Conservation (phyloP, 23 red algal species). For the Pyropia yezoensis region DNA sequence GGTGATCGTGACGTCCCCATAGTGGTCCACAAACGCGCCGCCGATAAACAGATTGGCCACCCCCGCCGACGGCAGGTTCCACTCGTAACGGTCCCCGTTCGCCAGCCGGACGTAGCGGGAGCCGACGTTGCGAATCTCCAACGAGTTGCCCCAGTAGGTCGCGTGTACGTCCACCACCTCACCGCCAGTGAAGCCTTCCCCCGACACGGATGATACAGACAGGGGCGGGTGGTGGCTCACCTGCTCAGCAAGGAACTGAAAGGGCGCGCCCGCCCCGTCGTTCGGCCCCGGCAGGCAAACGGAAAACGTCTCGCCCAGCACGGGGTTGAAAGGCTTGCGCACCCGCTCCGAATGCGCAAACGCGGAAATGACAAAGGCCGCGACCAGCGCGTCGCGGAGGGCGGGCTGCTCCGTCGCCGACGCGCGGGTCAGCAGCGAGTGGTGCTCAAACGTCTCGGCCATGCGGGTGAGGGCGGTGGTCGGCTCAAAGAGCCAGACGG, state of each 20-base stretch:
- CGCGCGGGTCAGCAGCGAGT: constrained; percentile 52
- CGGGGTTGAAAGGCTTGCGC: constrained; percentile 88
- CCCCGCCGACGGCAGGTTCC: constrained; percentile 56
- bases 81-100: constrained; percentile 59
- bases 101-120: constrained; percentile 50
- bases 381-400: constrained; percentile 51
- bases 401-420: constrained; percentile 39
- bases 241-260: constrained; percentile 72
- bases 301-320: constrained; percentile 56
- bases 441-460: constrained; percentile 68
- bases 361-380: constrained; percentile 69
- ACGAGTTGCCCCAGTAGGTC: constrained; percentile 71
- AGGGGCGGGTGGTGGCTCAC: constrained; percentile 88
- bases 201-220: constrained; percentile 37
- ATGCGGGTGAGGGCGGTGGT: constrained; percentile 76
- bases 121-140: constrained; percentile 55
- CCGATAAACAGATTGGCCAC: constrained; percentile 78
- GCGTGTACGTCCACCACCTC: constrained; percentile 72
- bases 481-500: constrained; percentile 82
- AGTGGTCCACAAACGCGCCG: constrained; percentile 70
- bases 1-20: constrained; percentile 41
- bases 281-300: too few relatives aligned
- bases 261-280: constrained; percentile 10
- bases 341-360: constrained; percentile 73
- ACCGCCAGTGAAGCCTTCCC: constrained; percentile 52